Evolutionary conservation across 108 stramenopile genomes (phyloP), one percentile per base, ranked within the genome.

Genomic region (Skeletonema grethae): DNA sequence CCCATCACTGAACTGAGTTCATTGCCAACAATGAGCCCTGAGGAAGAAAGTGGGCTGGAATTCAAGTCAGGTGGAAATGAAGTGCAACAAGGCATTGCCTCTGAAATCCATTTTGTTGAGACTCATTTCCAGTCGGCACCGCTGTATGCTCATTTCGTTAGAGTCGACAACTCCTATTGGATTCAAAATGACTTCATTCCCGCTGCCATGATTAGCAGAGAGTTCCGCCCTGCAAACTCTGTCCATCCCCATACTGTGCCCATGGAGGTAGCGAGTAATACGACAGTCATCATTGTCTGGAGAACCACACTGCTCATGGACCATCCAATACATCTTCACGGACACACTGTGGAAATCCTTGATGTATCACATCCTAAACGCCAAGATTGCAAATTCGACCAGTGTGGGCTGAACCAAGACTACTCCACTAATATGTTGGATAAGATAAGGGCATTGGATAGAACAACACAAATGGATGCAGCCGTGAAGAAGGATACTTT

Each of bases 321-420:
- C 24, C 50, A 46, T 9, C 74, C 74, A 0, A 56, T 75, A 6
- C 74, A 69, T 31, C 24, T 75, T 6, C 74, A 75, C 41, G 74
- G 69, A 9, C 59, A 69, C 41, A 36, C 30, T 55, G 59, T 69
- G 41, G 74, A 75, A 75, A 61, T 75, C 30, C 74, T 75, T 61
- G 74, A 69, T 22, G 48, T 75, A 61, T 31, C 56, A 28, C 58
- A 61, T 48, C 58, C 74, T 4, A 24, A 58, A n/a, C 22, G 32
- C 5, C 16, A 35, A 41, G 57, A 67, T 46, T 74, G 73, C 65
- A 48, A 57, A 7, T 22, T 68, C 9, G 16, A 20, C 7, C 10
- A n/a, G 4, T 75, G 74, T 43, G 61, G 25, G 45, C 32, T 75
- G 6, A 43, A 43, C 41, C 50, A 53, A 53, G 50, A 53, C 22